These are phyloP conservation scores for Seiridium unicorne DNA, from an alignment of 2,329 filamentous ascomycete genomes.

Conservation along the genomic window DNA sequence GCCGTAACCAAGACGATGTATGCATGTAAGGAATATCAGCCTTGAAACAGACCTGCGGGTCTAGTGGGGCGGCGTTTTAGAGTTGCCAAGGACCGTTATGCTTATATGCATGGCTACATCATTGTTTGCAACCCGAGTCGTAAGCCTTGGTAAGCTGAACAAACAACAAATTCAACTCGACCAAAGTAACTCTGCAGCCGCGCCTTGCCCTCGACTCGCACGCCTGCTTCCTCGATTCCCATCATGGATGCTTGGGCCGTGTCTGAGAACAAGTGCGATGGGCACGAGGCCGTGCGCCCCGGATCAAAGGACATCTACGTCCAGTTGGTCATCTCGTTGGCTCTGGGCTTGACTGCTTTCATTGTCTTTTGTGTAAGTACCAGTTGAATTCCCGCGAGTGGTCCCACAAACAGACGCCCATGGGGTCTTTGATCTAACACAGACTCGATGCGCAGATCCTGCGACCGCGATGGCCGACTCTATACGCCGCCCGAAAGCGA, in stretches of 20 bases:
- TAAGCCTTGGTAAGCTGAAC: not conserved
- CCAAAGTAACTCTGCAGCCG: not conserved
- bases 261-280: not conserved
- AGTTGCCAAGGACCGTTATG: not conserved
- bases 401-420: not conserved
- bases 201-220: not conserved
- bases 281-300: slow-evolving; percentile 24
- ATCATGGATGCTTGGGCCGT: slow-evolving; percentile 6
- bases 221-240: not conserved
- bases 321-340: slow-evolving; percentile 71
- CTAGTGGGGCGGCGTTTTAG: not conserved
- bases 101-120: slow-evolving; percentile 5
- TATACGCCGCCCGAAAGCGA: slow-evolving; percentile 87
- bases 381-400: not conserved
- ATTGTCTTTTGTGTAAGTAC: slow-evolving; percentile 69
- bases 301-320: slow-evolving; percentile 49
- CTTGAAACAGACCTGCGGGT: not conserved
- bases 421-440: slow-evolving; percentile 6
- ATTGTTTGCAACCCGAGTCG: not conserved
- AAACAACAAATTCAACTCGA: not conserved
- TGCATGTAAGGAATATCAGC: not conserved
- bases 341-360: slow-evolving; percentile 70
- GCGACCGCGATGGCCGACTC: slow-evolving; percentile 84
- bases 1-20: not conserved
- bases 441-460: slow-evolving; percentile 56